Conservation (phyloP, 176 grass and related monocot species). For the Carex parvula region DNA sequence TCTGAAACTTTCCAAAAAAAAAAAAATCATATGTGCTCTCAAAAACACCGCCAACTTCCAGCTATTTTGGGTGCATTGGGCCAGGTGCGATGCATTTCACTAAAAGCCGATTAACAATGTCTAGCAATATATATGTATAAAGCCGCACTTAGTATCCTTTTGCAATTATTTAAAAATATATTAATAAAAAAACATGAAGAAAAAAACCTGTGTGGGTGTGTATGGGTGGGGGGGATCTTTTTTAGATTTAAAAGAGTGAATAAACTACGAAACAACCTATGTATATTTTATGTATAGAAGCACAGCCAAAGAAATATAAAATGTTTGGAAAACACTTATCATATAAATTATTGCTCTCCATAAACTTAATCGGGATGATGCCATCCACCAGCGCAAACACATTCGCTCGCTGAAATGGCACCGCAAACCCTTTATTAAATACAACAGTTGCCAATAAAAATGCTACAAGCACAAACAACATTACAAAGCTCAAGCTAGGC, state of each 20-base stretch:
- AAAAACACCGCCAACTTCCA: neutral
- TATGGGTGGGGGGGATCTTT: too few relatives aligned
- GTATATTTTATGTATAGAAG: neutral
- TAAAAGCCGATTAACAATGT: too few relatives aligned
- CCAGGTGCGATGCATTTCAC: too few relatives aligned
- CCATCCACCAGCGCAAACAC: neutral
- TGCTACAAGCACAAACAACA: conserved; percentile 11
- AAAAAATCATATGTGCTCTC: neutral
- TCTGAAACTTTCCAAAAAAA: neutral
- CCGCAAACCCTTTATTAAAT: conserved; percentile 9
- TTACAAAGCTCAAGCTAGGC: conserved; percentile 20
- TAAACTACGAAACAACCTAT: neutral
- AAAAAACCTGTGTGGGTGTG: too few relatives aligned
- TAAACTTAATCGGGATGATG: too few relatives aligned
- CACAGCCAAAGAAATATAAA: neutral
- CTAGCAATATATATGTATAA: neutral
- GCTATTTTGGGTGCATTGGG: too few relatives aligned
- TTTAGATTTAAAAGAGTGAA: neutral
- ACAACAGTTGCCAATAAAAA: conserved; percentile 10
- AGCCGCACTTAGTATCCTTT: neutral
- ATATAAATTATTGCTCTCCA: neutral
- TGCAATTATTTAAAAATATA: neutral
- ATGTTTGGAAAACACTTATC: neutral
- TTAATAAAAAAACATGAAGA: neutral
- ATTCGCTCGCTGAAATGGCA: conserved; percentile 7